phyloP scores from a whole-genome alignment of 345 rosid species.

The Streptanthus diversifolius region DNA sequence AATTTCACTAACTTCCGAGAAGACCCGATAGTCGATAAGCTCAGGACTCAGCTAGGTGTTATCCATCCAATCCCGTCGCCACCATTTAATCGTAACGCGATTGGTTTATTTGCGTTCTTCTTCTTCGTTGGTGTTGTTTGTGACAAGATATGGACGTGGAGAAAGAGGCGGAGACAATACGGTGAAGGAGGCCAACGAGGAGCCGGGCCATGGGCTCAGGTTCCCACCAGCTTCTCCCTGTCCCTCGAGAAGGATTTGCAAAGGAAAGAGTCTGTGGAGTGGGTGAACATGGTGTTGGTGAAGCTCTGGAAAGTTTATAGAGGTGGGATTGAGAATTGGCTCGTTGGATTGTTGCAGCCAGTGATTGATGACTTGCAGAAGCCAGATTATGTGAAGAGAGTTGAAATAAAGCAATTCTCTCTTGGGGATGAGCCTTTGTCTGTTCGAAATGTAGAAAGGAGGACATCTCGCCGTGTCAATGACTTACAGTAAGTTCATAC shows the following conservation, averaged over 20 bases:
- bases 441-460: conserved; percentile 88
- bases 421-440: conserved; percentile 94
- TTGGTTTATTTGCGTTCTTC: conserved; percentile 69
- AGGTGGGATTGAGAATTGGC: conserved; percentile 89
- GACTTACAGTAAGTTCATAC: conserved; percentile 82
- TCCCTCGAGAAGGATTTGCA: conserved; percentile 94
- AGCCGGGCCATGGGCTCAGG: conserved; percentile 65
- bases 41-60: conserved; percentile 80
- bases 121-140: conserved; percentile 92
- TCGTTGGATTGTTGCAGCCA: conserved; percentile 86
- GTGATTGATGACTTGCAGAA: conserved; percentile 92
- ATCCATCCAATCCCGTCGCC: conserved; percentile 93
- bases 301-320: conserved; percentile 96
- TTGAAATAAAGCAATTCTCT: conserved; percentile 88
- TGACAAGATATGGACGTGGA: conserved; percentile 80
- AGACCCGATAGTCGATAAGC: conserved; percentile 86
- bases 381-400: conserved; percentile 93
- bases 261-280: conserved; percentile 96
- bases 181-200: conserved; percentile 39
- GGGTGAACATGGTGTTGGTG: conserved; percentile 99
- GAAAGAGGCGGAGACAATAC: conserved; percentile 43
- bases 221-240: conserved; percentile 75
- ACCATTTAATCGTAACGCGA: conserved; percentile 61
- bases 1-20: conserved; percentile 60
- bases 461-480: conserved; percentile 87